Evolutionary conservation across 164 flowering plant genomes (phyloP).

Genomic region (Paratinospora sagittata): DNA sequence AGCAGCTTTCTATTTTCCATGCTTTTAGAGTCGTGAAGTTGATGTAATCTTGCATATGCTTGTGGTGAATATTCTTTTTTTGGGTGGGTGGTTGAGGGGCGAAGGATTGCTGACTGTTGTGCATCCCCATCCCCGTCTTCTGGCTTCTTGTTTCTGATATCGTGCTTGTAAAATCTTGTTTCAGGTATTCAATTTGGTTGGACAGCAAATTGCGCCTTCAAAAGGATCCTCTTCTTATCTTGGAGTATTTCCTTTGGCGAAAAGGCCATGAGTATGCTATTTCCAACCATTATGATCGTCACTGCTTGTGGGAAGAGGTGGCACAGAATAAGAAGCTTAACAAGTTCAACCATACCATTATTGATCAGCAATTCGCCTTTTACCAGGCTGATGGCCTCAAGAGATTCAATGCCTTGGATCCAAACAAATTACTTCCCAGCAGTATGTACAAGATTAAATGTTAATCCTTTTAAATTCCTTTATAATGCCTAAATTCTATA

Average conservation of each 20-base stretch:
- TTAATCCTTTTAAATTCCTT: not conserved
- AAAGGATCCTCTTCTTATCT: conserved; percentile 70
- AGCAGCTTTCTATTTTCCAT: not conserved
- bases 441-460: conserved; percentile 39
- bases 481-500: not conserved
- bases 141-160: conserved; percentile 4
- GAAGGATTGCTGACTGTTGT: not conserved
- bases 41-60: not conserved
- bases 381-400: conserved; percentile 85
- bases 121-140: not conserved
- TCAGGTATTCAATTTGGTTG: conserved; percentile 99
- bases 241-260: conserved; percentile 90
- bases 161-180: conserved; percentile 3
- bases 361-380: conserved; percentile 86
- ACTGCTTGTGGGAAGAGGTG: conserved; percentile 98
- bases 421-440: conserved; percentile 80
- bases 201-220: conserved; percentile 97
- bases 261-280: conserved; percentile 86
- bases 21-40: not conserved
- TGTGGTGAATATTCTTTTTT: not conserved
- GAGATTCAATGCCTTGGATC: conserved; percentile 79
- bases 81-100: no score
- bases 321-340: conserved; percentile 84
- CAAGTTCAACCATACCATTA: conserved; percentile 83
- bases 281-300: conserved; percentile 94